Conservation (phyloP, 2,329 filamentous ascomycete species). For the Penicillium sp. region DNA sequence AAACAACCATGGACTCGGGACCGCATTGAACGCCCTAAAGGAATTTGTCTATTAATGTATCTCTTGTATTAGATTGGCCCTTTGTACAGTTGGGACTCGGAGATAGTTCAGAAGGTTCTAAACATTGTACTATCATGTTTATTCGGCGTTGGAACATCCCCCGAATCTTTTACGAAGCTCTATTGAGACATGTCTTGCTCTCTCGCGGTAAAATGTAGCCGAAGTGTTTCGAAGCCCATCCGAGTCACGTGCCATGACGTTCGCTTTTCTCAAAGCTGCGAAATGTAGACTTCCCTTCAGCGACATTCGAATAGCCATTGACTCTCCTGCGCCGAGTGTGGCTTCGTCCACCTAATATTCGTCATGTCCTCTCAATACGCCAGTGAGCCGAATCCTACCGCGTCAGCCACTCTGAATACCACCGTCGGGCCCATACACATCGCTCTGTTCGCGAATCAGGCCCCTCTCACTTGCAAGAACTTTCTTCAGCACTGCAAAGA, state of each 20-base stretch:
- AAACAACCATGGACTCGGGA: not conserved
- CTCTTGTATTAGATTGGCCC: not conserved
- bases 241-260: slow-evolving; percentile 25
- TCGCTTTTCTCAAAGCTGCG: slow-evolving; percentile 12
- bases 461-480: slow-evolving; percentile 86
- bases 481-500: slow-evolving; percentile 94
- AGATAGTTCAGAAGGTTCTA: too few relatives aligned
- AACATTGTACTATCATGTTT: too few relatives aligned
- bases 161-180: too few relatives aligned
- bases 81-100: not conserved
- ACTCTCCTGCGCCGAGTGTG: not conserved
- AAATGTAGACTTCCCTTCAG: not conserved
- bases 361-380: slow-evolving; percentile 88
- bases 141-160: too few relatives aligned
- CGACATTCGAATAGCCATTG: not conserved
- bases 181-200: too few relatives aligned
- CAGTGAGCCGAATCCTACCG: slow-evolving; percentile 90
- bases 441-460: slow-evolving; percentile 93
- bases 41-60: not conserved
- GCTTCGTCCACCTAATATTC: not conserved
- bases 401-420: slow-evolving; percentile 85
- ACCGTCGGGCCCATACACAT: slow-evolving; percentile 84
- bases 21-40: not conserved
- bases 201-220: not conserved
- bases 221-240: not conserved